A percentile compares a stretch with the other conserved stretches of the same genome.
phyloP scores from a whole-genome alignment of 257 asterid genomes.

The Penstemon davidsonii region DNA sequence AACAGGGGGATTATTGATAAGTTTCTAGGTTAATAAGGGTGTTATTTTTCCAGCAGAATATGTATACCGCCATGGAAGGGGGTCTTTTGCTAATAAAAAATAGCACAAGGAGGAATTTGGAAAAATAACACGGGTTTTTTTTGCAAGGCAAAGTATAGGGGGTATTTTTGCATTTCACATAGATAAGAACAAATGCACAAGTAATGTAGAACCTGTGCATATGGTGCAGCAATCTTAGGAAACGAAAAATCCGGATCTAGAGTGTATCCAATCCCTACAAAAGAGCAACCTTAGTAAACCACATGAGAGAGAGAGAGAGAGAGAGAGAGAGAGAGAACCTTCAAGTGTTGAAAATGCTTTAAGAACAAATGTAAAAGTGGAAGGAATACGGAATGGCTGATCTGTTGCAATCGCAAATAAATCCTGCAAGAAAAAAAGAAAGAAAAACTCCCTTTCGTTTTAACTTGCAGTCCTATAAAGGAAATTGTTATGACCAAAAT shows the following conservation, averaged over 20 bases:
- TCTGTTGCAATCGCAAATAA: conserved; percentile 96
- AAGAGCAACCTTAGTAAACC: conserved; percentile 24
- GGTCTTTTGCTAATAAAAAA: too few species aligned
- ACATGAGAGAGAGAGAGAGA: neutral
- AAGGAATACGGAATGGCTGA: conserved; percentile 95
- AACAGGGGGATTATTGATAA: too few species aligned
- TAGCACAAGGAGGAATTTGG: too few species aligned
- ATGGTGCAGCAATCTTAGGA: conserved; percentile 93
- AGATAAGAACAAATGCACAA: conserved; percentile 2
- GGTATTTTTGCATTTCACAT: neutral
- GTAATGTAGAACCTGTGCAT: conserved; percentile 65
- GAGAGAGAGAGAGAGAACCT: conserved; percentile 56
- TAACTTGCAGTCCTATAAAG: neutral
- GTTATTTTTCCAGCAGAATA: too few species aligned
- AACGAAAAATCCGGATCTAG: conserved; percentile 88
- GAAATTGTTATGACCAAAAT: neutral
- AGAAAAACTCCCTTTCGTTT: neutral
- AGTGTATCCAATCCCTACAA: conserved; percentile 77
- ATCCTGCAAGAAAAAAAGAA: conserved; percentile 56
- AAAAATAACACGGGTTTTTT: too few species aligned
- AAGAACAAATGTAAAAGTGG: conserved; percentile 89
- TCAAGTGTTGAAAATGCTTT: conserved; percentile 97
- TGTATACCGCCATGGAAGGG: too few species aligned
- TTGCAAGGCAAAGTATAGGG: too few species aligned
- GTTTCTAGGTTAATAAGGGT: too few species aligned